phyloP scores from a whole-genome alignment of 2,329 filamentous ascomycete species.

The Xylariales sp. region DNA sequence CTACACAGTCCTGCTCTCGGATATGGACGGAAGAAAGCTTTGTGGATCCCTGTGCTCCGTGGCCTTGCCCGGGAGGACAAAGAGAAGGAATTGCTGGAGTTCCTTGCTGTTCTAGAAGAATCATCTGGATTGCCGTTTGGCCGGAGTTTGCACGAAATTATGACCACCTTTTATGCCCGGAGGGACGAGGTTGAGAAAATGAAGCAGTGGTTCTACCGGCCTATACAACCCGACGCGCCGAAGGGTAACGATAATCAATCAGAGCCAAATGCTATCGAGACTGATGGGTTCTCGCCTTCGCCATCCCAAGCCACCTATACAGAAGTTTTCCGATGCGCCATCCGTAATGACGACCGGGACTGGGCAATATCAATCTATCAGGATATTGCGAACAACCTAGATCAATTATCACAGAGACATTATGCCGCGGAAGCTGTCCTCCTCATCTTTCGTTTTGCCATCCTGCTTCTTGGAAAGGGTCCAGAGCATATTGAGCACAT shows the following conservation, averaged over 20 bases:
- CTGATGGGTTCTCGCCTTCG: background rate
- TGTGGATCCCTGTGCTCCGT: constrained; percentile 48
- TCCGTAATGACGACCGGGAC: constrained; percentile 52
- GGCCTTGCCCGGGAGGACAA: constrained; percentile 60
- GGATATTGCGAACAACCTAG: constrained; percentile 36
- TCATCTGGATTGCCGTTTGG: constrained; percentile 40
- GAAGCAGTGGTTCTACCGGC: constrained; percentile 62
- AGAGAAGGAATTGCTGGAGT: constrained; percentile 52
- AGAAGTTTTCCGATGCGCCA: constrained; percentile 56
- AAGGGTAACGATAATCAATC: background rate
- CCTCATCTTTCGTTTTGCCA: constrained; percentile 61
- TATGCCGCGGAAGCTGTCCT: constrained; percentile 61
- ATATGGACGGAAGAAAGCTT: constrained; percentile 27
- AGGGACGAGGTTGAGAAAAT: constrained; percentile 55
- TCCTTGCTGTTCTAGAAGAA: constrained; percentile 45
- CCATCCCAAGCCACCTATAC: constrained; percentile 44
- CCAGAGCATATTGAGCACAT: constrained; percentile 70
- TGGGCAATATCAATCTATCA: constrained; percentile 61
- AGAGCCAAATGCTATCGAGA: background rate
- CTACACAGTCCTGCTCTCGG: constrained; percentile 5
- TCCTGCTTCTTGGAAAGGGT: constrained; percentile 62
- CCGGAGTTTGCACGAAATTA: constrained; percentile 41
- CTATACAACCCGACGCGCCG: constrained; percentile 34
- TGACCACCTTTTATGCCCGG: constrained; percentile 60
- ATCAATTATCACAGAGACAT: constrained; percentile 11